phyloP scores from a whole-genome alignment of 2,329 filamentous ascomycete genomes.

The Colletotrichum caudatum region DNA sequence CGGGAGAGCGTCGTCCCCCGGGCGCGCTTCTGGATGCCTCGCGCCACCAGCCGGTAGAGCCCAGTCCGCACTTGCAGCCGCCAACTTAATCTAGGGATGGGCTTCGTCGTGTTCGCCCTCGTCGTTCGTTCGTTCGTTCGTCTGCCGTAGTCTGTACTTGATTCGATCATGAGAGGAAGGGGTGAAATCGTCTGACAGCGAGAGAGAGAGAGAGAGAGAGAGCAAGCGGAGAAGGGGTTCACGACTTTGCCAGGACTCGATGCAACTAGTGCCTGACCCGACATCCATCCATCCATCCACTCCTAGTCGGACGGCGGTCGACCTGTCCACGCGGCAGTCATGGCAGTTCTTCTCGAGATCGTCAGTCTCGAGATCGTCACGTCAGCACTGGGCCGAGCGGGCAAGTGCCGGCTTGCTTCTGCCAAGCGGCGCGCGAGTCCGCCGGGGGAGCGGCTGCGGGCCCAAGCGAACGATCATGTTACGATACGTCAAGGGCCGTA shows the following conservation, averaged over 20 bases:
- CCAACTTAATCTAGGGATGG: slow-evolving; percentile 29
- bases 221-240: too few species aligned
- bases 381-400: neutral
- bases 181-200: too few species aligned
- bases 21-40: slow-evolving; percentile 16
- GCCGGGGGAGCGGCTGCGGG: too few species aligned
- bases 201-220: too few species aligned
- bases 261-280: slow-evolving; percentile 16
- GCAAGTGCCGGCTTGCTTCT: slow-evolving; percentile 13
- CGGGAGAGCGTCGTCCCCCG: slow-evolving; percentile 30
- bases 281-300: too few species aligned
- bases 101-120: too few species aligned
- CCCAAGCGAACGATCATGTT: too few species aligned
- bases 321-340: neutral
- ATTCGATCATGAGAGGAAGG: neutral
- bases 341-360: neutral
- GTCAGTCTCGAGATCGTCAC: neutral
- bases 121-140: neutral
- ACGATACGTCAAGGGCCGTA: too few species aligned
- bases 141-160: slow-evolving; percentile 5
- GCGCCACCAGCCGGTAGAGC: slow-evolving; percentile 13
- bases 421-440: too few species aligned
- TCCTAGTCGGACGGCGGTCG: neutral
- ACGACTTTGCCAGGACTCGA: too few species aligned
- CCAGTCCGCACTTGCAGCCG: slow-evolving; percentile 8